Percentiles rank a stretch among this genome's conserved stretches.
Conservation (phyloP, 2,329 filamentous ascomycete genomes). For the Paecilomyces fulvus region DNA sequence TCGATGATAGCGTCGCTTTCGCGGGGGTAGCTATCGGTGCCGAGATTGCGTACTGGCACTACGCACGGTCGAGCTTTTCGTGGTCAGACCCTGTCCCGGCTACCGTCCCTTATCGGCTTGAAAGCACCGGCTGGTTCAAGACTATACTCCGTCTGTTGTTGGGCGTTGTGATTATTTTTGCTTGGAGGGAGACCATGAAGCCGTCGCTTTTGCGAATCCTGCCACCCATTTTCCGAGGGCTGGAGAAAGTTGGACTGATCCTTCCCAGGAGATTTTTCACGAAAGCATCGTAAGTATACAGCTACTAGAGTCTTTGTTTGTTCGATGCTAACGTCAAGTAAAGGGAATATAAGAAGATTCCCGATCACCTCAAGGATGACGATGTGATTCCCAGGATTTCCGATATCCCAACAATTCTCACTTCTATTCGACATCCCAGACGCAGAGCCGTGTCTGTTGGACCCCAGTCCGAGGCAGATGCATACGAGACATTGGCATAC, state of each 20-base stretch:
- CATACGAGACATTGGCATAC: constrained; percentile 90
- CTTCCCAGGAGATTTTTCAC: constrained; percentile 87
- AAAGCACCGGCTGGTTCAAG: constrained; percentile 56
- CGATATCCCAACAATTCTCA: constrained; percentile 73
- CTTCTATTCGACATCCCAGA: constrained; percentile 69
- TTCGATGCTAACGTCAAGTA: constrained; percentile 20
- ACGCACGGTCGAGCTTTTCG: constrained; percentile 50
- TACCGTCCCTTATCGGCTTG: constrained; percentile 57
- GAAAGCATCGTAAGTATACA: constrained; percentile 57
- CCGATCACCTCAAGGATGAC: constrained; percentile 63
- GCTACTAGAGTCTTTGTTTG: not conserved
- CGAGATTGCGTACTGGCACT: constrained; percentile 78
- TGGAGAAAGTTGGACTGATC: constrained; percentile 70
- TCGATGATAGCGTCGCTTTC: constrained; percentile 92
- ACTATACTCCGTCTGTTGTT: constrained; percentile 62
- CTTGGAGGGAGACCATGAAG: constrained; percentile 87
- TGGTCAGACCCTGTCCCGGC: constrained; percentile 48
- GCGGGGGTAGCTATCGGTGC: constrained; percentile 81
- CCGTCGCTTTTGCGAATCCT: constrained; percentile 66
- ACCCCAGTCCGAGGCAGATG: constrained; percentile 91
- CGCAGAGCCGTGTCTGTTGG: constrained; percentile 80
- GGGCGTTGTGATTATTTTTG: constrained; percentile 75
- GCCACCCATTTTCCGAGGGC: constrained; percentile 77
- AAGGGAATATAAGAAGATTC: constrained; percentile 72
- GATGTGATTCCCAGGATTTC: constrained; percentile 86